phyloP scores from a whole-genome alignment of 257 asterid species.

The Gentiana straminea region DNA sequence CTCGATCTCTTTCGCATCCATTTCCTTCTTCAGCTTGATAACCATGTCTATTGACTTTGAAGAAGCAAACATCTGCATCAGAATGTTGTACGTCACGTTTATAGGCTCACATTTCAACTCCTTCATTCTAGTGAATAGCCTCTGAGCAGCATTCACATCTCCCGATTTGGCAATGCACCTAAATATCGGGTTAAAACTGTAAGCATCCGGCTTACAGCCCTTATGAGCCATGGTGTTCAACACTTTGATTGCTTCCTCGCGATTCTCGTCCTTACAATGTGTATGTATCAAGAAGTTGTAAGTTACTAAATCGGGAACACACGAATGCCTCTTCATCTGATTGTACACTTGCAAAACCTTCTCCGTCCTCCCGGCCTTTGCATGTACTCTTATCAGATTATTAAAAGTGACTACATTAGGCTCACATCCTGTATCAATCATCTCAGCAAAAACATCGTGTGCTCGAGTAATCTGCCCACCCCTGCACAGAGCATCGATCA shows the following conservation, averaged over 20 bases:
- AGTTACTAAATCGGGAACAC: constrained; percentile 67
- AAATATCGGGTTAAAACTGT: constrained; percentile 70
- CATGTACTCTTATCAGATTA: constrained; percentile 80
- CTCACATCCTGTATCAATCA: constrained; percentile 56
- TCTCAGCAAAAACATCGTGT: constrained; percentile 78
- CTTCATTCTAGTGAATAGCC: constrained; percentile 63
- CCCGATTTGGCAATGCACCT: constrained; percentile 54
- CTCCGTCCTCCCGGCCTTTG: constrained; percentile 82
- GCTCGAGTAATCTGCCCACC: constrained; percentile 86
- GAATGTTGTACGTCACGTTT: constrained; percentile 57
- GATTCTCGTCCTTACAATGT: constrained; percentile 72
- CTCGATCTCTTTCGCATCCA: constrained; percentile 66
- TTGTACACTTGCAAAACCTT: constrained; percentile 77
- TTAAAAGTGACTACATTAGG: constrained; percentile 81
- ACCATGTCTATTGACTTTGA: constrained; percentile 80
- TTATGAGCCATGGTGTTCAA: constrained; percentile 51
- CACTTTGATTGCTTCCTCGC: constrained; percentile 68
- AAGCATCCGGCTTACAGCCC: constrained; percentile 51
- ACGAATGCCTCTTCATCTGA: constrained; percentile 71
- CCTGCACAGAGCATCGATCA: constrained; percentile 87
- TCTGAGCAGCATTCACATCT: constrained; percentile 78
- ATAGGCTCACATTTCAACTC: constrained; percentile 51
- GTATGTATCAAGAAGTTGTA: constrained; percentile 67
- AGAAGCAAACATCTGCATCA: constrained; percentile 84
- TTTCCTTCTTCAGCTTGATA: constrained; percentile 74